Percentiles rank a stretch among this genome's conserved stretches.
Conservation (phyloP, 1,284 basidiomycete species). For the Inonotus hispidus region DNA sequence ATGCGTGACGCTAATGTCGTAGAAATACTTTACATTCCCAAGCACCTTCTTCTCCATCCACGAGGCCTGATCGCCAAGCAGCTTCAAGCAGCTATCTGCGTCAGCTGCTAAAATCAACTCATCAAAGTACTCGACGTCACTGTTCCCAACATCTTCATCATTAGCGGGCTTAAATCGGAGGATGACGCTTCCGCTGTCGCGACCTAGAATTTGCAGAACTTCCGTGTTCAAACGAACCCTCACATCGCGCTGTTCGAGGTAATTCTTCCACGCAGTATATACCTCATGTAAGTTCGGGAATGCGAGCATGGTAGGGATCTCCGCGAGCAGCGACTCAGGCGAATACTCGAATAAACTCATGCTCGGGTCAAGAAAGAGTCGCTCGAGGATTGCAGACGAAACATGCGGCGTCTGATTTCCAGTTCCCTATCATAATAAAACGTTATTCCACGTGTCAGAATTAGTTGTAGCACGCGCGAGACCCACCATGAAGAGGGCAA, state of each 20-base stretch:
- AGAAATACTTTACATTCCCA: constrained; percentile 50
- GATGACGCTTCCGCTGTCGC: constrained; percentile 20
- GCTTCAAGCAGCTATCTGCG: constrained; percentile 52
- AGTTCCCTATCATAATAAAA: constrained; percentile 34
- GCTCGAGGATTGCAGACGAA: constrained; percentile 50
- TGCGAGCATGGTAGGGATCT: constrained; percentile 35
- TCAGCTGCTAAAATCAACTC: constrained; percentile 57
- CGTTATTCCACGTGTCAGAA: not conserved
- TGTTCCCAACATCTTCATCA: constrained; percentile 24
- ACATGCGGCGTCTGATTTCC: constrained; percentile 58
- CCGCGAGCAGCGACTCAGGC: constrained; percentile 31
- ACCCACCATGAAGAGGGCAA: constrained; percentile 45
- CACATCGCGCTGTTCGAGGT: constrained; percentile 29
- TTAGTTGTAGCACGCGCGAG: not conserved
- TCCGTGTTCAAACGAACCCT: constrained; percentile 28
- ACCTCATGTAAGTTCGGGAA: constrained; percentile 41
- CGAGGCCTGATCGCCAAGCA: constrained; percentile 48
- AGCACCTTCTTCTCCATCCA: constrained; percentile 55
- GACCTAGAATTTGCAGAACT: constrained; percentile 14
- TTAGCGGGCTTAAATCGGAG: constrained; percentile 22
- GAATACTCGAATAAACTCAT: constrained; percentile 44
- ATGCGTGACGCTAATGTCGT: constrained; percentile 58
- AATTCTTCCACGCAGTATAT: constrained; percentile 42
- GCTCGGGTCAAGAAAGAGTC: constrained; percentile 53
- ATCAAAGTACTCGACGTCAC: constrained; percentile 47